A percentile compares a stretch with the other conserved stretches of the same genome.
Evolutionary conservation across 495 filamentous ascomycete species (phyloP).

Genomic region (Podospora pseudopauciseta): DNA sequence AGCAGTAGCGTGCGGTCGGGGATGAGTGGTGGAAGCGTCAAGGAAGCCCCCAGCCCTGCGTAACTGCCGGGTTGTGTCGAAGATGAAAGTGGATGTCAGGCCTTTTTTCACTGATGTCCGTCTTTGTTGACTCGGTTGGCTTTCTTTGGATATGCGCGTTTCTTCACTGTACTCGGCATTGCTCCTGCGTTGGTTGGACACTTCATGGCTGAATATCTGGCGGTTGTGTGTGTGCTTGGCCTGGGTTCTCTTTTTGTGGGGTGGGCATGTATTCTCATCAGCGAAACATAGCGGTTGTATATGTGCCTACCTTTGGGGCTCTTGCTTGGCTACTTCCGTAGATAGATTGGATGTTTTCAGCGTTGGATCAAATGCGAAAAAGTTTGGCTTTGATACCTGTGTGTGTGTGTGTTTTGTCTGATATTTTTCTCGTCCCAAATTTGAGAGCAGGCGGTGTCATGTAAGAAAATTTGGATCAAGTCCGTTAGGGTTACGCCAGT

Average conservation of each 20-base stretch:
- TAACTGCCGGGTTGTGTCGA: conserved; percentile 12
- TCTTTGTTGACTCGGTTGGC: neutral
- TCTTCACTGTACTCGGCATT: neutral
- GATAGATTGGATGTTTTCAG: conserved; percentile 16
- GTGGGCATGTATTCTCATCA: neutral
- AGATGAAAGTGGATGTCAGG: conserved; percentile 1
- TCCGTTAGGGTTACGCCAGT: neutral
- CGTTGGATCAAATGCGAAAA: conserved; percentile 22
- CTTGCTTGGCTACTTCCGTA: neutral
- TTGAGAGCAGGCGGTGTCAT: neutral
- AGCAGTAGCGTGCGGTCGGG: conserved; percentile 37
- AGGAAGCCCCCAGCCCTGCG: conserved; percentile 30
- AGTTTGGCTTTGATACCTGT: conserved; percentile 10
- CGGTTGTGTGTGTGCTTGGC: neutral
- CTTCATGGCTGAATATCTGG: neutral
- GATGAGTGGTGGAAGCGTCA: conserved; percentile 32
- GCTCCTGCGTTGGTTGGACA: neutral
- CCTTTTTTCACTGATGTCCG: neutral
- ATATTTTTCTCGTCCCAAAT: neutral
- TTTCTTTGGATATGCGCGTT: neutral
- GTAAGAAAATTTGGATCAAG: neutral
- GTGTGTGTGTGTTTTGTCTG: neutral
- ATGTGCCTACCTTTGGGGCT: neutral
- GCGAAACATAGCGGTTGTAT: neutral
- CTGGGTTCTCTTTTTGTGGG: neutral